phyloP scores from a whole-genome alignment of 257 asterid species.

The Solanum chilense region DNA sequence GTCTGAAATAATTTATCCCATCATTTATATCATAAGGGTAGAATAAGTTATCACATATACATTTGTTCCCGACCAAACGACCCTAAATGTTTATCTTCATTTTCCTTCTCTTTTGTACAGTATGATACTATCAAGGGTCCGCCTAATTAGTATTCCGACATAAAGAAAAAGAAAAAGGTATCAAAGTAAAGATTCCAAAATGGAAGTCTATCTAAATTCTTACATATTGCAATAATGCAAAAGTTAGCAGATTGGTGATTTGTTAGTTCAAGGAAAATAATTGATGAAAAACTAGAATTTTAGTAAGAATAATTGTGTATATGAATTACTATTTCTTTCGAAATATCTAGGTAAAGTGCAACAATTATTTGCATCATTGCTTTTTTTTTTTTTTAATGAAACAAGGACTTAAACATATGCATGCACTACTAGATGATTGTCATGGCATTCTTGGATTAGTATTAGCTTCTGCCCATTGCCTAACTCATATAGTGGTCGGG shows the following conservation, averaged over 20 bases:
- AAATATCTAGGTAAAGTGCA: not conserved
- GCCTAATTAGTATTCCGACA: not conserved
- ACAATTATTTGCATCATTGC: not conserved
- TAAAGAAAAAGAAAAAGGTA: not conserved
- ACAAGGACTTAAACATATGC: not conserved
- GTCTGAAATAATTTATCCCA: no score
- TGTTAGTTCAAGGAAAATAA: not conserved
- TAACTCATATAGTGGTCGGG: not conserved
- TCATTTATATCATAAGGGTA: rapidly evolving
- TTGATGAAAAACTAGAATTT: not conserved
- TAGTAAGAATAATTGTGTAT: not conserved
- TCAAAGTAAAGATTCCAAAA: not conserved
- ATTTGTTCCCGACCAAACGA: no score
- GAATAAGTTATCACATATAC: no score
- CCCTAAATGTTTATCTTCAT: not conserved
- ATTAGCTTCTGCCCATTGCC: not conserved
- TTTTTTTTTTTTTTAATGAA: not conserved
- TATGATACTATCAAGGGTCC: not conserved
- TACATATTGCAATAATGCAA: not conserved
- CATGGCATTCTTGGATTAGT: not conserved
- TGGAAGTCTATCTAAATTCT: not conserved
- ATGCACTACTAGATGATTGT: not conserved
- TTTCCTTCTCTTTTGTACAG: not conserved
- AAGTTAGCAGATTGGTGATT: not conserved
- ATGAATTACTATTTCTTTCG: not conserved